Evolutionary conservation across 805 yeast genomes (phyloP).

Genomic region (Scheffersomyces amazonensis): DNA sequence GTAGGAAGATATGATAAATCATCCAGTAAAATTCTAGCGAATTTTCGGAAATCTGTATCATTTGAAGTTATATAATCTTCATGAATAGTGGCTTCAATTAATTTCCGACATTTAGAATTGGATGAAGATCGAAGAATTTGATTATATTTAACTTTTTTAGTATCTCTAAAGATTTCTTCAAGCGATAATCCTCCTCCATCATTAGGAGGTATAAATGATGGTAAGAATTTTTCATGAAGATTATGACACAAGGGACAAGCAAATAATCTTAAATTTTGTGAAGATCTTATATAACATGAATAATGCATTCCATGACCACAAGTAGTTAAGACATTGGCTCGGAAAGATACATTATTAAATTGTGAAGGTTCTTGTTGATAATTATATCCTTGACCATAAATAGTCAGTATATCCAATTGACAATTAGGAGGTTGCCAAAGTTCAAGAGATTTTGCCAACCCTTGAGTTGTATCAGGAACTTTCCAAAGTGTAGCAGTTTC

Average conservation of each 20-base stretch:
- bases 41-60: constrained; percentile 1
- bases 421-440: constrained; percentile 19
- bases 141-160: constrained; percentile 15
- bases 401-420: not conserved
- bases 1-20: constrained; percentile 12
- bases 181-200: constrained; percentile 14
- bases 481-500: constrained; percentile 50
- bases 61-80: constrained; percentile 16
- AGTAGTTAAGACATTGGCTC: constrained; percentile 31
- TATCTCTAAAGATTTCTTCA: constrained; percentile 8
- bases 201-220: constrained; percentile 32
- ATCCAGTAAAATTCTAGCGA: constrained; percentile 11
- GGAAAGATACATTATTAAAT: constrained; percentile 11
- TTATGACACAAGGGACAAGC: constrained; percentile 53
- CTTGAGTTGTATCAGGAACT: constrained; percentile 25
- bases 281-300: constrained; percentile 36
- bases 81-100: constrained; percentile 5
- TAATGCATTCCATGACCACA: constrained; percentile 57
- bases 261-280: constrained; percentile 20
- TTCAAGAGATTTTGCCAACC: constrained; percentile 18
- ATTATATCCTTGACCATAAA: constrained; percentile 20
- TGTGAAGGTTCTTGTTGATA: constrained; percentile 10
- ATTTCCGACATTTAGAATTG: constrained; percentile 1
- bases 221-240: constrained; percentile 42
- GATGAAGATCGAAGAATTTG: constrained; percentile 18